Base-by-base conservation (phyloP, 768 basidiomycete species). In the Leccinum broughii region DNA sequence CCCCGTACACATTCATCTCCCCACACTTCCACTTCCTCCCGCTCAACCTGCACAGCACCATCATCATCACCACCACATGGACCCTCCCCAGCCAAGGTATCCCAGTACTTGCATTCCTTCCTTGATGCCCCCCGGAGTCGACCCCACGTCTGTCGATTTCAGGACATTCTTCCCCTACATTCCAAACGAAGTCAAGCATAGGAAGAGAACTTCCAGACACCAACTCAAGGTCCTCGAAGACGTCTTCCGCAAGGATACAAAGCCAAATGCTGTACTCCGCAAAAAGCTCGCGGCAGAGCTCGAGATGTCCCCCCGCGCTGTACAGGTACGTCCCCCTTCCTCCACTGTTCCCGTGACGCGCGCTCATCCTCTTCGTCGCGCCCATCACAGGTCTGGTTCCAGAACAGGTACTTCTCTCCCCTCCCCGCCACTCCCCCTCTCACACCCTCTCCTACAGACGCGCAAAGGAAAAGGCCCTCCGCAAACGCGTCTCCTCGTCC, bases 181-280 rank as follows among this genome's bases (percentile, higher is more conserved):
- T 55, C 92, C 92, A 58, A 92, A 92, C 77, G 89, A 95, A 78
- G 92, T 97, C 77, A 96, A 96, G 78, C 95, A 96, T 68, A 81
- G 95, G 61, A 91, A 94, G 68, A 81, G 96, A 55, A 98, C 96
- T 0, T 92, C 93, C 32, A 85, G 87, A 35, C 80, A 85, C 20
- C 96, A 98, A 78, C 88, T 97, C 70, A 88, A 88, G 75, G 85
- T 93, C 65, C 86, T 98, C 65, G 96, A 98, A 74, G 80, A 83
- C 60, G 81, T 94, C 66, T 98, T 96, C 76, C 85, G 85, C 67
- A 80, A 83, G 66, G 93, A 95, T 76, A 92, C 92, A 58, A 98
- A 98, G 74, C 95, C 96, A 15, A 95, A 94, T 73, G 88, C 87
- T 41, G 77, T 82, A 7, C 77, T 90, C 39, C 83, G 96, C 66